A percentile compares a stretch with the other conserved stretches of the same genome.
Evolutionary conservation across 176 grass and related monocot genomes (phyloP).

Genomic region (Zizania latifolia): DNA sequence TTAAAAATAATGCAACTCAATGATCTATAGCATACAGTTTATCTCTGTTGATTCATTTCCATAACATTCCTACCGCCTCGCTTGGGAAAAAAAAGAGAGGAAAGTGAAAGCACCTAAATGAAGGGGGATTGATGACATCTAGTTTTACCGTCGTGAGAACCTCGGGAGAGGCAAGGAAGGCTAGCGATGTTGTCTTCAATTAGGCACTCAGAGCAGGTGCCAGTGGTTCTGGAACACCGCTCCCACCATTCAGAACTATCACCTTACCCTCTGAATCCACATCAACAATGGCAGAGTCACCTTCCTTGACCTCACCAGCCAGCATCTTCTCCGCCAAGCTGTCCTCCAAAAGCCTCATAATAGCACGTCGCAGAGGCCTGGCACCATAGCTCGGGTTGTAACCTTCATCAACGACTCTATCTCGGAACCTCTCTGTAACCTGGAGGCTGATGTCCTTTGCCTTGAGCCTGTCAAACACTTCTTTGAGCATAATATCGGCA

Average conservation of each 20-base stretch:
- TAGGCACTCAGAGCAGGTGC: conserved; percentile 40
- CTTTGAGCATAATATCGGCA: conserved; percentile 96
- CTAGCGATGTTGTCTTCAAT: neutral
- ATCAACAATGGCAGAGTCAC: conserved; percentile 87
- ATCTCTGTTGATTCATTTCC: conserved; percentile 12
- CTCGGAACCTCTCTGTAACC: conserved; percentile 86
- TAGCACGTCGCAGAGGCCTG: conserved; percentile 85
- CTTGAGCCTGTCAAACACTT: conserved; percentile 91
- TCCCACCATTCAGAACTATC: conserved; percentile 64
- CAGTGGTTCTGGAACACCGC: conserved; percentile 48
- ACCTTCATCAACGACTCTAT: conserved; percentile 86
- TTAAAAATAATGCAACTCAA: conserved; percentile 21
- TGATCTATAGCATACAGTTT: conserved; percentile 4
- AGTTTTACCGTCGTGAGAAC: conserved; percentile 21
- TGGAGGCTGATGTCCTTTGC: conserved; percentile 80
- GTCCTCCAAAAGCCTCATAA: conserved; percentile 92
- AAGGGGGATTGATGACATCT: neutral
- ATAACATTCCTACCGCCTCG: conserved; percentile 23
- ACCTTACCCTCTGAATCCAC: conserved; percentile 89
- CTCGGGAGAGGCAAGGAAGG: neutral
- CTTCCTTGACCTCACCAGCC: conserved; percentile 85
- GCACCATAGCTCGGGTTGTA: conserved; percentile 94
- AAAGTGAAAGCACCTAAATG: conserved; percentile 13
- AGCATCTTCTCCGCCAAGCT: conserved; percentile 90
- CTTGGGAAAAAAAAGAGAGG: neutral